A percentile compares a stretch with the other conserved stretches of the same genome.
phyloP scores from a whole-genome alignment of 1,284 basidiomycete species.

The Pyrrhoderma lamaoense region DNA sequence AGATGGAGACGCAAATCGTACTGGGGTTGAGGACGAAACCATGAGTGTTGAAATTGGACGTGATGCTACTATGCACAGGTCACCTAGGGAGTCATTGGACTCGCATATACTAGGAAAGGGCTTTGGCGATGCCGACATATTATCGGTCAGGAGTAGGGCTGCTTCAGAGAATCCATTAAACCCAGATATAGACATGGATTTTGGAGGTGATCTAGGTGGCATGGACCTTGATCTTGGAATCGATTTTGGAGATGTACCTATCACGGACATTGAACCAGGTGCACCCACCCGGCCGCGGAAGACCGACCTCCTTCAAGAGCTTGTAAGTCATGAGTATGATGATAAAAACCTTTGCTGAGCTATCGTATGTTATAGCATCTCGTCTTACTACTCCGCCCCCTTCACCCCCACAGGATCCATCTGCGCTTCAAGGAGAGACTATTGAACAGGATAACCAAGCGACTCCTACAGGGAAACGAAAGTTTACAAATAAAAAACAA shows the following conservation, averaged over 20 bases:
- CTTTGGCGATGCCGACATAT: conserved; percentile 47
- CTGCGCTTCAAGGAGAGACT: conserved; percentile 31
- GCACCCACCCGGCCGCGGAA: conserved; percentile 35
- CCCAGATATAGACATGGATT: conserved; percentile 53
- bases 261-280: conserved; percentile 25
- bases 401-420: conserved; percentile 56
- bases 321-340: conserved; percentile 39
- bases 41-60: conserved; percentile 68
- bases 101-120: conserved; percentile 47
- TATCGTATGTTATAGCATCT: conserved; percentile 42
- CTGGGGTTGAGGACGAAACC: conserved; percentile 41
- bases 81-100: conserved; percentile 48
- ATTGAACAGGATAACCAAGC: conserved; percentile 28
- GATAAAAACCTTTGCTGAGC: conserved; percentile 18
- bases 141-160: conserved; percentile 56
- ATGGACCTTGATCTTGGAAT: conserved; percentile 67
- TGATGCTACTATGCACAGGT: conserved; percentile 48
- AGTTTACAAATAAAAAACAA: conserved; percentile 42
- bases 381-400: conserved; percentile 63
- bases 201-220: conserved; percentile 40
- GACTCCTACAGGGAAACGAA: conserved; percentile 43
- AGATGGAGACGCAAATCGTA: conserved; percentile 26
- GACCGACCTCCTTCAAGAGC: conserved; percentile 54
- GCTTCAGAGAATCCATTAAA: conserved; percentile 59
- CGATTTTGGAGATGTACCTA: conserved; percentile 51